Evolutionary conservation across 2,329 filamentous ascomycete genomes (phyloP).

Genomic region (Microthyrium microscopicum): DNA sequence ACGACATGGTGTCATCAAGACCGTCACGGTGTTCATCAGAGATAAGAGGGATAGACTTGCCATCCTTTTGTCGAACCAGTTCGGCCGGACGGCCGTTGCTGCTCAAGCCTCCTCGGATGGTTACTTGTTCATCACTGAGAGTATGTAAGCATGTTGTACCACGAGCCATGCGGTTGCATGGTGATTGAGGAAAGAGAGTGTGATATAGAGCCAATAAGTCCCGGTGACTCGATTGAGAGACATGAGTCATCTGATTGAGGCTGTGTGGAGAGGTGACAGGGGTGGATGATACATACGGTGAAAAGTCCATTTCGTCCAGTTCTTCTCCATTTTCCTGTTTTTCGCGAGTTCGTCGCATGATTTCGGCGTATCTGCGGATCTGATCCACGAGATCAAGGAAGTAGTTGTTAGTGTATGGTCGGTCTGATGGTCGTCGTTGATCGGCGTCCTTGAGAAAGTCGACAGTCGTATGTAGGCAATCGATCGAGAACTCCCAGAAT

Average conservation of each 20-base stretch:
- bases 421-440: conserved; percentile 67
- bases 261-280: conserved; percentile 7
- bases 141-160: conserved; percentile 5
- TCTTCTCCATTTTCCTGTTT: conserved; percentile 41
- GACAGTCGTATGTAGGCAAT: conserved; percentile 78
- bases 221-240: no score
- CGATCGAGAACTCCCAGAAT: conserved; percentile 82
- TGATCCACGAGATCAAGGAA: conserved; percentile 93
- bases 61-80: conserved; percentile 67
- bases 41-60: conserved; percentile 61
- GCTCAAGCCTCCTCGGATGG: conserved; percentile 64
- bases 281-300: conserved; percentile 27
- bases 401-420: conserved; percentile 88
- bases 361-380: conserved; percentile 75
- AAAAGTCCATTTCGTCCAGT: conserved; percentile 34
- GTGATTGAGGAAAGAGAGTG: neutral
- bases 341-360: conserved; percentile 60
- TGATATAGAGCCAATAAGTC: conserved; percentile 1
- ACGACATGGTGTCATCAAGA: conserved; percentile 31
- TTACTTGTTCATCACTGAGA: conserved; percentile 51
- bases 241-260: no score
- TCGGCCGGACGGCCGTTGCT: conserved; percentile 71
- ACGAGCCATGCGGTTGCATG: neutral
- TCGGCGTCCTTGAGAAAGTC: conserved; percentile 74
- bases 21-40: conserved; percentile 40